Conservation (phyloP, 306 rosid genomes). For the Glycine soja region DNA sequence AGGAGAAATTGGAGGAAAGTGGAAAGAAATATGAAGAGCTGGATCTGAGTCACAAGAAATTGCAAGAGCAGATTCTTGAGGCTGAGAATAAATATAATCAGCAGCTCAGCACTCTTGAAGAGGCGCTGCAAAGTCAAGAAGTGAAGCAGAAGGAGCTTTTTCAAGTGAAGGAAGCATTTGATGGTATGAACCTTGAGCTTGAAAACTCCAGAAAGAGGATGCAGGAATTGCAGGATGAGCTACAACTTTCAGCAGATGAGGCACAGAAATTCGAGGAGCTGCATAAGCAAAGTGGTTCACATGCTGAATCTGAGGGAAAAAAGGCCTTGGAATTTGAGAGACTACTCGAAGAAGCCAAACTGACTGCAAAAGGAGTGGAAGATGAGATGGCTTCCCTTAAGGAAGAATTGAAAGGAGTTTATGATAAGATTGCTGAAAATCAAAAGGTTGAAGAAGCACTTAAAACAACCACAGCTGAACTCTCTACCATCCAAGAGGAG, state of each 20-base stretch:
- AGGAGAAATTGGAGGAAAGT: slow-evolving; percentile 69
- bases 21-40: slow-evolving; percentile 69
- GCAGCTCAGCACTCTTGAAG: slow-evolving; percentile 68
- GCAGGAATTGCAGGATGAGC: slow-evolving; percentile 70
- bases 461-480: slow-evolving; percentile 67
- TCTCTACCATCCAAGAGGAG: slow-evolving; percentile 75
- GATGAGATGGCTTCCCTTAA: slow-evolving; percentile 72
- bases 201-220: slow-evolving; percentile 74
- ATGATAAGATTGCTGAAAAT: slow-evolving; percentile 74
- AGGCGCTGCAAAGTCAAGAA: slow-evolving; percentile 78
- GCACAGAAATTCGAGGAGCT: slow-evolving; percentile 79
- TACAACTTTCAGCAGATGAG: slow-evolving; percentile 66
- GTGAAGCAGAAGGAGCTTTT: slow-evolving; percentile 69
- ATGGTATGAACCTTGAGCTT: slow-evolving; percentile 63
- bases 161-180: slow-evolving; percentile 76
- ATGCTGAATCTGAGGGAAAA: slow-evolving; percentile 77
- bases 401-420: slow-evolving; percentile 76
- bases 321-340: slow-evolving; percentile 76
- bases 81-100: slow-evolving; percentile 68
- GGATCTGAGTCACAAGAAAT: slow-evolving; percentile 67
- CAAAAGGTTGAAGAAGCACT: slow-evolving; percentile 80
- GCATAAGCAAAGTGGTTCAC: slow-evolving; percentile 81
- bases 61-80: slow-evolving; percentile 71
- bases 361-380: slow-evolving; percentile 64
- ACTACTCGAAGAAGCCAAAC: slow-evolving; percentile 71